These are phyloP conservation scores for Multifurca ochricompacta DNA, from an alignment of 768 basidiomycete genomes.

Conservation along the genomic window DNA sequence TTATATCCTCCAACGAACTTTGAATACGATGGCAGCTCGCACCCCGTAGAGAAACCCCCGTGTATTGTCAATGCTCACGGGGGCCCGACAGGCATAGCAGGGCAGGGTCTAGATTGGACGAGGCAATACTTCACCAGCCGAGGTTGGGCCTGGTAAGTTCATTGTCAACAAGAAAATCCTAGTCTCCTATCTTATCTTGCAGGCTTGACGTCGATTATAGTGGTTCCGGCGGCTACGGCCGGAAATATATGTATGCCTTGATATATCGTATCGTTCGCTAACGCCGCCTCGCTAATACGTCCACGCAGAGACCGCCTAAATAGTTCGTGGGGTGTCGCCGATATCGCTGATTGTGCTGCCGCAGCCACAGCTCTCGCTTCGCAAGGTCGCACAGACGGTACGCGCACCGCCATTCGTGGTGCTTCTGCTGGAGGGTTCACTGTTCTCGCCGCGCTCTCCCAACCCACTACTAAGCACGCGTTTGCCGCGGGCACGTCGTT, in stretches of 20 bases:
- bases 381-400: conserved; percentile 50
- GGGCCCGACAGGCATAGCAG: conserved; percentile 42
- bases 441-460: conserved; percentile 40
- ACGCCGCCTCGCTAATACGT: background rate
- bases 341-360: conserved; percentile 58
- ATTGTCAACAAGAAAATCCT: background rate
- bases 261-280: background rate
- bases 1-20: conserved; percentile 11
- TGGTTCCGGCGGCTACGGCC: conserved; percentile 68
- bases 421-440: conserved; percentile 66
- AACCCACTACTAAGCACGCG: conserved; percentile 30
- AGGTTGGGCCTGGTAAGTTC: conserved; percentile 50
- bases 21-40: conserved; percentile 1
- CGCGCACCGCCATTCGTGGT: conserved; percentile 53
- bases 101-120: conserved; percentile 44
- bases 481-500: conserved; percentile 58
- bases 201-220: conserved; percentile 74
- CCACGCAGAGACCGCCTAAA: conserved; percentile 42
- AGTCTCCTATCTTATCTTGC: conserved; percentile 17
- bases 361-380: conserved; percentile 43
- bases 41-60: conserved; percentile 8
- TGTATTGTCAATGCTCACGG: conserved; percentile 14
- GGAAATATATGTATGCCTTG: conserved; percentile 44
- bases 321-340: conserved; percentile 66
- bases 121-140: conserved; percentile 22